Base-by-base conservation (phyloP, 495 filamentous ascomycete species). In the Halenospora varia region DNA sequence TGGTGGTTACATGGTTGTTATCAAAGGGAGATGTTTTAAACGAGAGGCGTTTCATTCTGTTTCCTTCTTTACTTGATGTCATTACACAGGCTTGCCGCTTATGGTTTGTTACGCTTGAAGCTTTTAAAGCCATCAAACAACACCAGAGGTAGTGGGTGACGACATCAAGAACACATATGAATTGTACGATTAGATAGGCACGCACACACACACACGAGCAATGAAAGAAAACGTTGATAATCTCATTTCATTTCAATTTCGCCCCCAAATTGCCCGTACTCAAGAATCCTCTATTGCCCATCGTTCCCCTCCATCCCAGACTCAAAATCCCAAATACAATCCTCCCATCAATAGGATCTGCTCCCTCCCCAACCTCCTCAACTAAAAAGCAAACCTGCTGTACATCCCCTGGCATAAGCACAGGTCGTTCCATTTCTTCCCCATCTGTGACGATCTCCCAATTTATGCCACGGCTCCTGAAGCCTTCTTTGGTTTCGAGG, bases 311-410 rank as follows among this genome's bases (percentile, higher is more conserved):
- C 94, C 94, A 98, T 59, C 89, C 85, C 44, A 98, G 85, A 39
- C 82, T 85, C 62, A 98, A 72, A 52, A 94, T 86, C 25, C 94
- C 94, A 59, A 98, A 78, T 4, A 83, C 76, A 19, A 86, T 71
- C 62, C 82, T 77, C 22, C 81, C 85, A 62, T 86, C 82, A 40
- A 75, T 65, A 4, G 68, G 57, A 42, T 79, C 80, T n/a, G 71
- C 75, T 9, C 73, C 77, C 23, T 76, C 72, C n/a, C 73, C 77
- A 57, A 83, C 73, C 68, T 93, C 85, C 65, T 91, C 83, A 10
- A 98, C 76, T 18, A 95, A 67, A 67, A 96, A 98, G 48, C 90
- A 92, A 50, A 96, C 89, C 72, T 98, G 94, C 64, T 92, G 80
- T 39, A 96, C 85, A 76, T 97, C 94, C 39, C 88, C 83, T 4